These are phyloP conservation scores for Thraustochytrium striatum DNA, from an alignment of 352 stramenopile genomes.

Conservation along the genomic window DNA sequence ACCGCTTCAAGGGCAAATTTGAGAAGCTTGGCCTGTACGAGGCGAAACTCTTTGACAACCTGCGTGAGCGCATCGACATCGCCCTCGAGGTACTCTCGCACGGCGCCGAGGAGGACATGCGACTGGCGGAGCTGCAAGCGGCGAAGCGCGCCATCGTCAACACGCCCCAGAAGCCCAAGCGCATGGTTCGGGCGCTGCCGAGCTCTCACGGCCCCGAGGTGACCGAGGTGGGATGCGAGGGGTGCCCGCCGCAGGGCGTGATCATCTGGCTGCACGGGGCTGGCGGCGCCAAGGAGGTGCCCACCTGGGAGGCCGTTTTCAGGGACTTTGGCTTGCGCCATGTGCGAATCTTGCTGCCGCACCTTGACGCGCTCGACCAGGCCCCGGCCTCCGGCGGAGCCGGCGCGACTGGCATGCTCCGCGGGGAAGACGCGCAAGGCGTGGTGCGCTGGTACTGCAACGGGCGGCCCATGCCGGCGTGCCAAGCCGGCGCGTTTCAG, in stretches of 20 bases:
- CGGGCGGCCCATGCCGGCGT: neutral
- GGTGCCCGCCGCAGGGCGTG: neutral
- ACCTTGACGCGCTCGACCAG: neutral
- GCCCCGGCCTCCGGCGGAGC: neutral
- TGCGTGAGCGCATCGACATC: constrained; percentile 27
- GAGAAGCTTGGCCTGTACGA: neutral
- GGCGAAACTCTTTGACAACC: too few relatives aligned
- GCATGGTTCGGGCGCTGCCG: neutral
- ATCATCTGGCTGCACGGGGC: constrained; percentile 17
- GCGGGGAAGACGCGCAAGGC: neutral
- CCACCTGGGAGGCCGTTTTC: constrained; percentile 34
- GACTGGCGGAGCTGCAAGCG: neutral
- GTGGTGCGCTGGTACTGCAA: neutral
- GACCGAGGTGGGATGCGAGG: neutral
- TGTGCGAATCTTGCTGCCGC: constrained; percentile 8
- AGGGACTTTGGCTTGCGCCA: constrained; percentile 22
- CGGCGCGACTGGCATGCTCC: neutral
- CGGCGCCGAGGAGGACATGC: neutral
- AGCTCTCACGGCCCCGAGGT: too few relatives aligned
- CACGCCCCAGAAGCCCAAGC: neutral
- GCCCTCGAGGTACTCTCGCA: neutral
- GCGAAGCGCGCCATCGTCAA: neutral
- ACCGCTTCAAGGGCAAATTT: neutral
- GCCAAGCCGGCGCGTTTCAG: neutral
- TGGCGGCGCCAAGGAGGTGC: neutral